These are phyloP conservation scores for Cyclaneusma minus DNA, from an alignment of 2,329 filamentous ascomycete species.

Conservation along the genomic window DNA sequence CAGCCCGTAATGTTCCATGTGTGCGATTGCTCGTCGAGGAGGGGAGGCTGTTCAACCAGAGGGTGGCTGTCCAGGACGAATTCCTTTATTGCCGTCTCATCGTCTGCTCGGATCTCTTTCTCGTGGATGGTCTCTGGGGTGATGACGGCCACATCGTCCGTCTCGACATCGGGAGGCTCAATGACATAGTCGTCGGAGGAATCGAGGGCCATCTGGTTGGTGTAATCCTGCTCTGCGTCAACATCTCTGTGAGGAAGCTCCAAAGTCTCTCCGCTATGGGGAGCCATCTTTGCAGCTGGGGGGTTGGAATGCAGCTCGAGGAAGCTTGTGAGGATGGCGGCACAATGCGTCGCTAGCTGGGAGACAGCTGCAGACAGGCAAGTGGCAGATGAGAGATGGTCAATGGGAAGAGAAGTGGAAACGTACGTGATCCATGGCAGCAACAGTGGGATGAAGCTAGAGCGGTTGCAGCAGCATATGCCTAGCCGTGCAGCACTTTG, in stretches of 20 bases:
- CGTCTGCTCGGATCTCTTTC: conserved; percentile 19
- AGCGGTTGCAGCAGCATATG: no score
- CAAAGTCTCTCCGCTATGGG: no score
- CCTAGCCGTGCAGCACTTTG: no score
- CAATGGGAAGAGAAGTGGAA: no score
- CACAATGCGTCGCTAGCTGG: not conserved
- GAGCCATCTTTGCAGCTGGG: no score
- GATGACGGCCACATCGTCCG: conserved; percentile 24
- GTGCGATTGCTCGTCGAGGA: conserved; percentile 56
- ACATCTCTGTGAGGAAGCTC: no score
- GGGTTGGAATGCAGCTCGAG: no score
- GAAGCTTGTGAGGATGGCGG: not conserved
- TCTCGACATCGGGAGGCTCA: conserved; percentile 17
- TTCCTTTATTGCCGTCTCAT: conserved; percentile 76
- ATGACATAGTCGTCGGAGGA: conserved; percentile 14
- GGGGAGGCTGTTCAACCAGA: conserved; percentile 60
- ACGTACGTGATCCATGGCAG: no score
- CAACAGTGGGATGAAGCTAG: no score
- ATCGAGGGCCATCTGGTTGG: conserved; percentile 18
- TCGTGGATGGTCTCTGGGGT: conserved; percentile 18
- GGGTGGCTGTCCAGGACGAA: conserved; percentile 61
- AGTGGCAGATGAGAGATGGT: no score
- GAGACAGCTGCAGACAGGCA: not conserved
- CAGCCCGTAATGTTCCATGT: conserved; percentile 86
- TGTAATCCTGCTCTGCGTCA: conserved; percentile 14